Conservation (phyloP, 2,329 filamentous ascomycete genomes). For the Fusarium siculi region DNA sequence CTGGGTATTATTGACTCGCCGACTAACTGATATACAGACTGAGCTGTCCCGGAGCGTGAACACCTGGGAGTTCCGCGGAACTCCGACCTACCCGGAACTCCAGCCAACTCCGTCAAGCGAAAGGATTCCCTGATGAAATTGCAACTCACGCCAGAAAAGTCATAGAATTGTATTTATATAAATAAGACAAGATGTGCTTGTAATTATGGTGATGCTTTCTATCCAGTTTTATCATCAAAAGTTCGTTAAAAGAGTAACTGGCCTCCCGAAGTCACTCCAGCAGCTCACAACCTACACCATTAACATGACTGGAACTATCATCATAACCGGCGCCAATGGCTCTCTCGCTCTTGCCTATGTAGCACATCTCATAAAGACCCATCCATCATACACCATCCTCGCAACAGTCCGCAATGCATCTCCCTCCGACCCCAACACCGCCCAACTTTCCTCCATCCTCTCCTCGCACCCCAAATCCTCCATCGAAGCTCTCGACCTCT, state of each 20-base stretch:
- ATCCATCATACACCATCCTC: slow-evolving; percentile 43
- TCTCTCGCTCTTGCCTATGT: slow-evolving; percentile 41
- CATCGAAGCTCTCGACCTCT: slow-evolving; percentile 33
- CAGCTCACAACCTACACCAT: background rate
- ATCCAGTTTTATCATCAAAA: too few relatives aligned
- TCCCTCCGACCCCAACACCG: slow-evolving; percentile 45
- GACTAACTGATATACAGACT: background rate
- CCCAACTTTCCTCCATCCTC: slow-evolving; percentile 41
- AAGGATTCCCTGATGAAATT: background rate
- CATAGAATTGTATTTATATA: background rate
- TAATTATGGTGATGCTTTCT: accelerated
- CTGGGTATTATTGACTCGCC: accelerated
- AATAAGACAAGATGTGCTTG: background rate
- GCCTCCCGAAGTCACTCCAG: too few relatives aligned
- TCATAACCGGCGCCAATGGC: slow-evolving; percentile 53
- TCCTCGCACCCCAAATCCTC: background rate
- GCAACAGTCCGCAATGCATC: slow-evolving; percentile 49
- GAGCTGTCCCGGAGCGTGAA: background rate
- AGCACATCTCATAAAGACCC: slow-evolving; percentile 10
- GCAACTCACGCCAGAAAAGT: background rate
- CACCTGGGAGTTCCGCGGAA: slow-evolving; percentile 26
- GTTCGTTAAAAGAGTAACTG: too few relatives aligned
- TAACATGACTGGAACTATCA: slow-evolving; percentile 47
- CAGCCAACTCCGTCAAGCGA: background rate
- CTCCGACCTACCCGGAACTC: slow-evolving; percentile 22